A percentile compares a stretch with the other conserved stretches of the same genome.
phyloP scores from a whole-genome alignment of 2,329 filamentous ascomycete species.

The Neoscytalidium dimidiatum region DNA sequence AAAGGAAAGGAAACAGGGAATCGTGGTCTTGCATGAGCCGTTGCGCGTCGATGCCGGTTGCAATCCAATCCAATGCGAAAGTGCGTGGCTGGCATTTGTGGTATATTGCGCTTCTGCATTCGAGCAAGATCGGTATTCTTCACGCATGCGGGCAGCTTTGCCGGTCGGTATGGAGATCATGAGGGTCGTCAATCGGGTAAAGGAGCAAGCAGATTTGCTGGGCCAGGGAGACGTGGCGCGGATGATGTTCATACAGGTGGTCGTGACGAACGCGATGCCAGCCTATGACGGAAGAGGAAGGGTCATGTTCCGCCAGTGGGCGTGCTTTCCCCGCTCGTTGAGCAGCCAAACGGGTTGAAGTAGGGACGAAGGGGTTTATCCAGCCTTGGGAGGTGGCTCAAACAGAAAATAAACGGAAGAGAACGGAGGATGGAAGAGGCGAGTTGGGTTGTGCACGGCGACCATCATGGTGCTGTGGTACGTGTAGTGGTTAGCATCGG shows the following conservation, averaged over 20 bases:
- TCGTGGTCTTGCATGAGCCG: no score
- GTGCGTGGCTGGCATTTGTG: background rate
- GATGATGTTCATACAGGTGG: background rate
- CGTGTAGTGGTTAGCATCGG: background rate
- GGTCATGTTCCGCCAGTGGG: background rate
- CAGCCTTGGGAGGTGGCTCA: background rate
- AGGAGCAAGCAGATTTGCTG: background rate
- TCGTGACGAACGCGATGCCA: background rate
- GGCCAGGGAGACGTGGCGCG: background rate
- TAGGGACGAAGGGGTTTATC: background rate
- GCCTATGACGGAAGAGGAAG: background rate
- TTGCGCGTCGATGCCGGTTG: no score
- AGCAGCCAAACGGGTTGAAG: background rate
- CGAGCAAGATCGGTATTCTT: background rate
- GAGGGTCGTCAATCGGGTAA: background rate
- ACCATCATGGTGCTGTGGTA: background rate
- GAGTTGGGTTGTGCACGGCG: background rate
- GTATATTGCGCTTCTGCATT: background rate
- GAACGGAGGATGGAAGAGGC: background rate
- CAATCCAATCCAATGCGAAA: background rate
- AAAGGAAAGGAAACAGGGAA: no score
- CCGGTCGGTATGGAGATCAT: background rate
- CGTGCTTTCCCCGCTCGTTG: background rate
- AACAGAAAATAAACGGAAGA: background rate
- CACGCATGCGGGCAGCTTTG: background rate